These are phyloP conservation scores for Pistacia integerrima DNA, from an alignment of 345 rosid species.

Conservation along the genomic window DNA sequence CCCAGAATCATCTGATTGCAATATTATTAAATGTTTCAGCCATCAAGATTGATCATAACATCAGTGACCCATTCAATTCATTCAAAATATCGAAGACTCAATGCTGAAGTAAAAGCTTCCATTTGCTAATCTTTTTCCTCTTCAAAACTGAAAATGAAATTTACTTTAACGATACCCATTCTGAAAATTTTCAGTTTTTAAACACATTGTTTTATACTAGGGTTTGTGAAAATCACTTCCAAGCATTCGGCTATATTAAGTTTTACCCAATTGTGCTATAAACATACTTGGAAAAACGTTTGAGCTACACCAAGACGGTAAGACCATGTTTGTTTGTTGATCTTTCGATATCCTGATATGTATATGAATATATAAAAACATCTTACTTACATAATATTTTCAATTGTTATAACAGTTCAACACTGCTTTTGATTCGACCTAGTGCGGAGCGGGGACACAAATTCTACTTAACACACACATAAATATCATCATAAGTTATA, in stretches of 20 bases:
- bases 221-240: not conserved
- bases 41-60: constrained; percentile 6
- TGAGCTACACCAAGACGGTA: not conserved
- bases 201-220: not conserved
- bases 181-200: not conserved
- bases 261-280: not conserved
- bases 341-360: not conserved
- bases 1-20: not conserved
- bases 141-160: not conserved
- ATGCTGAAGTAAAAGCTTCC: not conserved
- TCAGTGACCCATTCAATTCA: not conserved
- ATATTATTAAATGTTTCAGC: not conserved
- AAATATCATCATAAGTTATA: not conserved
- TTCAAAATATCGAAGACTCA: not conserved
- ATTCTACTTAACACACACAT: not conserved
- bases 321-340: not conserved
- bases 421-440: not conserved
- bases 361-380: no score
- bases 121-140: not conserved
- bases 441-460: not conserved
- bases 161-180: not conserved
- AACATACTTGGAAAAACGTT: not conserved
- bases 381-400: no score
- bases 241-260: not conserved
- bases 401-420: not conserved